These are phyloP conservation scores for Pythium sukuiense DNA, from an alignment of 352 stramenopile species.

Conservation along the genomic window DNA sequence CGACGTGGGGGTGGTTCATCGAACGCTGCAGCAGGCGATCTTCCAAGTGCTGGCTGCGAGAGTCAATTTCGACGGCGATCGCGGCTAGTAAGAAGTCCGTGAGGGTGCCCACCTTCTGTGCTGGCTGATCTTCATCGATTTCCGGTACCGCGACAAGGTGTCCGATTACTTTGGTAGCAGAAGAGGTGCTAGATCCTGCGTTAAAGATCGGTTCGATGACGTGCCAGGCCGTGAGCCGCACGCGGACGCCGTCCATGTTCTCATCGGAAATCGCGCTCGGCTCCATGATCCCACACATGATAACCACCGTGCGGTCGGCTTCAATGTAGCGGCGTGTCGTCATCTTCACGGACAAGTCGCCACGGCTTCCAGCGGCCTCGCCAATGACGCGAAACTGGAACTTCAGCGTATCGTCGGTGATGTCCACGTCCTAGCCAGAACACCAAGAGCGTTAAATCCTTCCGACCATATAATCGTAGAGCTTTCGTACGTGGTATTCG, in stretches of 20 bases:
- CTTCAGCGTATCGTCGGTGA: constrained; percentile 3
- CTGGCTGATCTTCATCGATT: neutral
- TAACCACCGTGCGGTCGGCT: neutral
- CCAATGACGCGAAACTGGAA: constrained; percentile 2
- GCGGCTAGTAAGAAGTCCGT: constrained; percentile 19
- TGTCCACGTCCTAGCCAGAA: constrained; percentile 2
- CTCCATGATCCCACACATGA: too few relatives aligned
- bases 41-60: constrained; percentile 7
- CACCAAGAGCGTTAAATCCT: neutral
- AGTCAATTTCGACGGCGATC: constrained; percentile 7
- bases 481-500: constrained; percentile 1
- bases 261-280: too few relatives aligned
- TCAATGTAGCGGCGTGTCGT: neutral
- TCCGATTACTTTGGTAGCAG: neutral
- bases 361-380: neutral
- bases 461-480: too few relatives aligned
- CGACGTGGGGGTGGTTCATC: too few relatives aligned
- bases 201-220: too few relatives aligned
- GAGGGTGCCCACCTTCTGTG: constrained; percentile 10
- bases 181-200: neutral
- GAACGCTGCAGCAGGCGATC: constrained; percentile 7
- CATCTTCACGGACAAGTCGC: neutral
- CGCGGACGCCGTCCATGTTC: too few relatives aligned
- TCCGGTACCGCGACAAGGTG: constrained; percentile 2
- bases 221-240: too few relatives aligned